Base-by-base conservation (phyloP, 345 rosid genomes). In the Corchorus capsularis region DNA sequence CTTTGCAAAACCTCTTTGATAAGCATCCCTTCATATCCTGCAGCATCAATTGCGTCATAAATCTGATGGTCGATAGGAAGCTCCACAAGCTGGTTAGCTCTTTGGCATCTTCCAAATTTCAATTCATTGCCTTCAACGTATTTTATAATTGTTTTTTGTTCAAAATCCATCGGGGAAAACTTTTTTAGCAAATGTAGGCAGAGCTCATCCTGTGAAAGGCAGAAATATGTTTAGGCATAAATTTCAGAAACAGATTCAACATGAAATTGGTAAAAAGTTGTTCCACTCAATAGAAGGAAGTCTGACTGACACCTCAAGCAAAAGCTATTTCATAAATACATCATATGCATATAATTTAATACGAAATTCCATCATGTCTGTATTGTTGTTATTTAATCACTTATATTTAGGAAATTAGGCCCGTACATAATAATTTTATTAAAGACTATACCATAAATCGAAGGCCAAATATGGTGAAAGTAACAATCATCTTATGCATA, bases 21-120 rank as follows among this genome's bases (percentile, higher is more conserved):
- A 75, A 87, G 77, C 81, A 88, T 79, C 47, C 97, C 98, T 22
- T 83, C 79, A 45, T 86, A 83, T 78, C 91, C 94, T 82, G 83
- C 88, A 63, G 91, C 92, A 85, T 87, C 89, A 79, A 94, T 87
- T 86, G 88, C 83, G 77, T 94, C 94, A 84, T 90, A 87, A 79
- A 91, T 86, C 85, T 92, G 96, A 83, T 88, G 90, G 65, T 90
- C 97, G 73, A 92, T 80, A 12, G 91, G 85, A 79, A 94, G 96
- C 82, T 94, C 96, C 46, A 84, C 84, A 53, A 91, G 85, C 77
- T 92, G 94, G 53, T 92, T 93, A 68, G 83, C 84, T 78, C 75
- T 85, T 69, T 72, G 85, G 75, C 81, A 86, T 86, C 94, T 85
- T 77, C 93, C 98, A 55, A 91, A 91, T 82, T 86, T 91, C 74